Conservation (phyloP, 129 eudicot genomes). For the Flaveria trinervia region DNA sequence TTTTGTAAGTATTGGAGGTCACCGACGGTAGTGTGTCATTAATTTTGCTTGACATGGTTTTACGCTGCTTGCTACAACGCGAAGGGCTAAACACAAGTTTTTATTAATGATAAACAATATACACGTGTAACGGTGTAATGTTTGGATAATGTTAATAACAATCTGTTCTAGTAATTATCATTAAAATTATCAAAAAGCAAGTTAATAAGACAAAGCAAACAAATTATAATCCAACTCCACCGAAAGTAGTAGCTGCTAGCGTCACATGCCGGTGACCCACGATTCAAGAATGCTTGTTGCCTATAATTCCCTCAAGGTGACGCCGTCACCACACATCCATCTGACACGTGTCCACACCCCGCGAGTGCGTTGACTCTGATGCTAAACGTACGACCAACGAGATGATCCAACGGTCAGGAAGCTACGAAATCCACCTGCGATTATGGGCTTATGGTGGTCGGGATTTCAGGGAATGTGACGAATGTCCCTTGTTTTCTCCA, state of each 20-base stretch:
- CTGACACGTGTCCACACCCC: conserved; percentile 23
- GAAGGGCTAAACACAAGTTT: too few species aligned
- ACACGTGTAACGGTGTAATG: neutral
- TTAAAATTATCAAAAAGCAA: neutral
- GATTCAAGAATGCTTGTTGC: conserved; percentile 39
- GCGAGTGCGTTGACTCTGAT: conserved; percentile 16
- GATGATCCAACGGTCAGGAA: conserved; percentile 25
- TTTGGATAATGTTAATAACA: conserved; percentile 9
- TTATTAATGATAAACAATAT: neutral
- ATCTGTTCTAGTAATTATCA: neutral
- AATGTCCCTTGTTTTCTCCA: conserved; percentile 30
- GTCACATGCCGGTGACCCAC: conserved; percentile 32
- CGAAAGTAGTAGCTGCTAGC: conserved; percentile 34
- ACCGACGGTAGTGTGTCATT: too few species aligned
- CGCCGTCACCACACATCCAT: conserved; percentile 15
- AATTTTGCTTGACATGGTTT: too few species aligned
- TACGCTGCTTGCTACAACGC: too few species aligned
- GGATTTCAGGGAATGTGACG: conserved; percentile 19
- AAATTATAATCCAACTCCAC: conserved; percentile 34
- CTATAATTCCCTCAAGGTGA: conserved; percentile 17
- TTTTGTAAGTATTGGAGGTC: too few species aligned
- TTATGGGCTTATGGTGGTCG: conserved; percentile 18
- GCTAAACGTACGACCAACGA: neutral
- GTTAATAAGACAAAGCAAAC: conserved; percentile 16
- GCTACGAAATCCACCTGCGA: conserved; percentile 14